Evolutionary conservation across 2,329 filamentous ascomycete species (phyloP).

Genomic region (Pyrenophora tritici-repentis): DNA sequence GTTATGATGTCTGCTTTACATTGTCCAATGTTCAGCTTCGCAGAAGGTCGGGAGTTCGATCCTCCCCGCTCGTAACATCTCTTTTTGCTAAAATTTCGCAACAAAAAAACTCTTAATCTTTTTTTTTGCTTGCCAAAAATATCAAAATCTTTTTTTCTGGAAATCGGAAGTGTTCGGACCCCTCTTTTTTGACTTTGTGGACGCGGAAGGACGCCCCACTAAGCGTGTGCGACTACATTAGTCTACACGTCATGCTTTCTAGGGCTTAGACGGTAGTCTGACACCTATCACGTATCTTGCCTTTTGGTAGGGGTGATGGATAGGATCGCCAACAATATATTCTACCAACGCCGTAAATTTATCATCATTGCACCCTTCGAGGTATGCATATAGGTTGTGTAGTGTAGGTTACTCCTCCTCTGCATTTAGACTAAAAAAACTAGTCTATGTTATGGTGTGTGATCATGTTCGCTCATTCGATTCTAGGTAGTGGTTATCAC

Average conservation of each 20-base stretch:
- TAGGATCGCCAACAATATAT: neutral
- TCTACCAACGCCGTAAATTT: accelerated
- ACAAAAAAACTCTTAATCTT: neutral
- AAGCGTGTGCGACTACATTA: constrained; percentile 1
- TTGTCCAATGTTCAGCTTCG: constrained; percentile 29
- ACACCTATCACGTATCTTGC: no score
- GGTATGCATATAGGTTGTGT: constrained; percentile 19
- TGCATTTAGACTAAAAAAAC: no score
- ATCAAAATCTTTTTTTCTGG: no score
- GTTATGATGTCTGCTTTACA: constrained; percentile 50
- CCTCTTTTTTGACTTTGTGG: constrained; percentile 2
- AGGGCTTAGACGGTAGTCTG: no score
- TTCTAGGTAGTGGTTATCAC: constrained; percentile 33
- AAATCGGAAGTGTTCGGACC: neutral
- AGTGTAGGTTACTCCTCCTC: constrained; percentile 13
- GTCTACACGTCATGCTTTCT: constrained; percentile 12
- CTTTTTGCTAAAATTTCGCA: constrained; percentile 15
- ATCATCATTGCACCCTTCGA: constrained; percentile 12
- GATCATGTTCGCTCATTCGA: constrained; percentile 17
- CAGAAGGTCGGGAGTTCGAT: constrained; percentile 48
- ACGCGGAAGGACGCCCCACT: constrained; percentile 5
- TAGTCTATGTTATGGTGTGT: neutral
- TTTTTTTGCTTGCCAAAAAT: neutral
- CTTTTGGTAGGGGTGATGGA: no score
- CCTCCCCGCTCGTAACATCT: constrained; percentile 41